Evolutionary conservation across 2,329 filamentous ascomycete species (phyloP), one percentile per base, ranked within the genome.

Genomic region (Xylariaceae sp.): DNA sequence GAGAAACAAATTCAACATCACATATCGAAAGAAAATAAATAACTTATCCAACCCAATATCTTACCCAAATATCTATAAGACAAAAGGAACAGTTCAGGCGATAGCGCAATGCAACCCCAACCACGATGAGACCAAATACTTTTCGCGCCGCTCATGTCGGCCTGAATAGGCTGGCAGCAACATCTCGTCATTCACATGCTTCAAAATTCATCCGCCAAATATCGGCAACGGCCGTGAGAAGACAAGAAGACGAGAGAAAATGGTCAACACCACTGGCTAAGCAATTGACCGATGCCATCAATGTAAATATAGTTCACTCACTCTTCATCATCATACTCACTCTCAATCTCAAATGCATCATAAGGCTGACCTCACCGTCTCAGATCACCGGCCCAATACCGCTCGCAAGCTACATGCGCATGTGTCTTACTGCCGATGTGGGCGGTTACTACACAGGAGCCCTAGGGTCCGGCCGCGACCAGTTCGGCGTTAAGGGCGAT

Each of bases 191-290:
- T 20, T 46, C 49, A 44, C 49, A 50, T 37, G 44, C 32, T 40
- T 42, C 39, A 3, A 55, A 42, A 40, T 22, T 56, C 40, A 32
- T 36, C 44, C 50, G 34, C 22, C 55, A 50, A 12, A 49, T 68
- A 17, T 60, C 61, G 5, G 44, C 55, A 22, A 64, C 63, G 1
- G 52, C 55, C 5, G 52, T 29, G 39, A 61, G 42, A n/a, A n/a
- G n/a, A n/a, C 45, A 48, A 41, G 55, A 61, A 6, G 64, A 67
- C 6, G 69, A 72, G 44, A 76, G 85, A 52, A 72, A 87, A 72
- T 96, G 91, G 90, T 95, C 91, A 2, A 98, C 92, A 3, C 91
- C 92, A 12, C 70, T 98, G 50, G 91, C 92, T 6, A 92, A 93
- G 64, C 85, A 86, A 56, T 77, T 97, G 40, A 85, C 85, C 45